phyloP scores from a whole-genome alignment of 495 filamentous ascomycete species.

The Parachaetomium inaequale region DNA sequence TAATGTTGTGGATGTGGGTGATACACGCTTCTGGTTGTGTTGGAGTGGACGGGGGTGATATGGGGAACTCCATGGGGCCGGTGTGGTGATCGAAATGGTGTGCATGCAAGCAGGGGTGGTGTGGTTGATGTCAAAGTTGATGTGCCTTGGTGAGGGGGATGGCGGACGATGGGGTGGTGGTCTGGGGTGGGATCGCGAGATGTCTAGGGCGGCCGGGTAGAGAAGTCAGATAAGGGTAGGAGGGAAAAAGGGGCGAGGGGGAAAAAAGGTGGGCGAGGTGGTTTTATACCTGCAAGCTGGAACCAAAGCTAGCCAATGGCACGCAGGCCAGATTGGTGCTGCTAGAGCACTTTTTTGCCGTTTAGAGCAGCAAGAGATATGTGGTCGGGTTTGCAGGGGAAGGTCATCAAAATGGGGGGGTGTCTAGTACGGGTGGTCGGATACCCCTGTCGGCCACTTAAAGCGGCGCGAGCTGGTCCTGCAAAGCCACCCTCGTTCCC shows the following conservation, averaged over 20 bases:
- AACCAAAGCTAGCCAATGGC: conserved; percentile 5
- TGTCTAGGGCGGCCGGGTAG: background rate
- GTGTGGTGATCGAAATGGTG: background rate
- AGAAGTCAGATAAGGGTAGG: background rate
- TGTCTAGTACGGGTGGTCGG: background rate
- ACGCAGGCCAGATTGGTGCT: background rate
- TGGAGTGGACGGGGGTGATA: background rate
- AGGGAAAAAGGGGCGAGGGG: background rate
- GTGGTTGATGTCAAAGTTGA: background rate
- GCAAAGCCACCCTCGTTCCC: background rate
- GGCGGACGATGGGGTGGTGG: background rate
- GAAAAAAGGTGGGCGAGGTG: background rate
- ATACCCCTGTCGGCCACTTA: background rate
- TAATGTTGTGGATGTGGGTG: background rate
- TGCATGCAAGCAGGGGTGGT: background rate
- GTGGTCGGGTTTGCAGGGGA: background rate
- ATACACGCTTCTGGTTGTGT: background rate
- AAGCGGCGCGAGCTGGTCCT: conserved; percentile 1
- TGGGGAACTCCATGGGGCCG: background rate
- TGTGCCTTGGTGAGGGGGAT: conserved; percentile 6
- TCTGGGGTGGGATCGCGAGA: background rate
- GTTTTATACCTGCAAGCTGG: conserved; percentile 8
- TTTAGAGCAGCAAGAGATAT: conserved; percentile 3
- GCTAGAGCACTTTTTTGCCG: too few species aligned
- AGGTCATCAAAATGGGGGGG: background rate